phyloP scores from a whole-genome alignment of 1,284 basidiomycete species.

The Abortiporus biennis region DNA sequence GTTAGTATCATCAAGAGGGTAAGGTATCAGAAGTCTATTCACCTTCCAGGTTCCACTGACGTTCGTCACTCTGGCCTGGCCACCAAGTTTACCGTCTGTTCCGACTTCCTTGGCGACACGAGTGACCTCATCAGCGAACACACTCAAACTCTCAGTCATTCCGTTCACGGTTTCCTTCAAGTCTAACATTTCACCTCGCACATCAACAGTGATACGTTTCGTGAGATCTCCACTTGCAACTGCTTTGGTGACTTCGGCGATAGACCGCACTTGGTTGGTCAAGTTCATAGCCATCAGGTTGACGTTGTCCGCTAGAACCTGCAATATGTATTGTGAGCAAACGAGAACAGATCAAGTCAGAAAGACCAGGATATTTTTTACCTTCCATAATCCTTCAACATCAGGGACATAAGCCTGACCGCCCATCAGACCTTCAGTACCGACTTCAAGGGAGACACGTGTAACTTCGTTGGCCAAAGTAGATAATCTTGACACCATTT shows the following conservation, averaged over 20 bases:
- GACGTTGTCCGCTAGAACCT: conserved; percentile 74
- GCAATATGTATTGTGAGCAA: too few species aligned
- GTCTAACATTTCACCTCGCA: conserved; percentile 87
- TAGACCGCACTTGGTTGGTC: conserved; percentile 1
- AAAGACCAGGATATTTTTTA: conserved; percentile 28
- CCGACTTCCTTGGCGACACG: conserved; percentile 87
- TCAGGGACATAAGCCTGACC: conserved; percentile 88
- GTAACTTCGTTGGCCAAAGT: conserved; percentile 84
- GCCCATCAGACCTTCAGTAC: conserved; percentile 93
- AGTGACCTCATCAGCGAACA: conserved; percentile 89
- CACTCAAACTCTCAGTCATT: conserved; percentile 84
- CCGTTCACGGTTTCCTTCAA: conserved; percentile 85
- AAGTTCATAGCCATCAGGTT: conserved; percentile 87
- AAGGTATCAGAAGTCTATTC: conserved; percentile 25
- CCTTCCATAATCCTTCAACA: conserved; percentile 91
- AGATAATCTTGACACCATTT: conserved; percentile 85
- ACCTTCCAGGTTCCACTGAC: conserved; percentile 97
- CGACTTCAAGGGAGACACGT: conserved; percentile 86
- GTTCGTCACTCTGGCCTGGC: conserved; percentile 83
- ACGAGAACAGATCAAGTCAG: conserved; percentile 1
- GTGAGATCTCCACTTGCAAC: conserved; percentile 87
- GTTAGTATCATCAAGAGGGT: background rate
- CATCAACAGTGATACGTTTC: conserved; percentile 87
- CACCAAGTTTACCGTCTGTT: conserved; percentile 84
- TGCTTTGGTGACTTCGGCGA: conserved; percentile 79